Conservation (phyloP, 78 protist species). For the Mantamonas sphyraenae region DNA sequence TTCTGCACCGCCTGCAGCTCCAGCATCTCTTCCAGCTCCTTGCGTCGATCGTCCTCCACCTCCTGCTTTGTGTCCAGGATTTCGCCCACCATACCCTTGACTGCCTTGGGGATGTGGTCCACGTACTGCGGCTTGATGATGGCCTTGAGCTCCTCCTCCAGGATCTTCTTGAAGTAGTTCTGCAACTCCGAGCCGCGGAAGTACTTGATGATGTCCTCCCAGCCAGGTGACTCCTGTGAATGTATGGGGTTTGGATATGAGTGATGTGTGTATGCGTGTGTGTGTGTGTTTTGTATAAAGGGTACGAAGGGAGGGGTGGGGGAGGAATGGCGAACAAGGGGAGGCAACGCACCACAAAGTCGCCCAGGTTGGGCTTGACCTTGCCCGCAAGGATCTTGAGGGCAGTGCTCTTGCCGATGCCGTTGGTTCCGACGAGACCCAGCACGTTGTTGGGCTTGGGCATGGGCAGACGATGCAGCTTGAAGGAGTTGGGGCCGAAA, state of each 20-base stretch:
- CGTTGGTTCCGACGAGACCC: conserved; percentile 99
- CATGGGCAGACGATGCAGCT: conserved; percentile 95
- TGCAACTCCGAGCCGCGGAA: conserved; percentile 99
- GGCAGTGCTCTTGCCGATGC: conserved; percentile 99
- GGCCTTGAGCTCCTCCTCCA: conserved; percentile 92
- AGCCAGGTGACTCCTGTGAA: conserved; percentile 79
- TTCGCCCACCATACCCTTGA: conserved; percentile 77
- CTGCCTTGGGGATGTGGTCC: conserved; percentile 89
- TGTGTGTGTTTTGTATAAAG: too few species aligned
- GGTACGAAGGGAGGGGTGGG: too few species aligned
- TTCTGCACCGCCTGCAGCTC: conserved; percentile 71
- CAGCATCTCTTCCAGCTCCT: background rate
- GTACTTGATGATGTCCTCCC: conserved; percentile 93
- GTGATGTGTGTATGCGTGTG: background rate
- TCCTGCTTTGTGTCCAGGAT: conserved; percentile 57
- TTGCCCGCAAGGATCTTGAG: conserved; percentile 93
- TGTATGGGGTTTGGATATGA: background rate
- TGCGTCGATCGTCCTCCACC: conserved; percentile 5
- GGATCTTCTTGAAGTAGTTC: conserved; percentile 83
- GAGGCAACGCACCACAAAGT: conserved; percentile 34
- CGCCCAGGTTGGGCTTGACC: conserved; percentile 97
- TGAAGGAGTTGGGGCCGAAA: conserved; percentile 97
- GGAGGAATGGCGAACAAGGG: background rate
- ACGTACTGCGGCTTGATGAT: conserved; percentile 98
- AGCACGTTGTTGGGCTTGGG: conserved; percentile 99